Evolutionary conservation across 1,139 yeast genomes (phyloP).

Genomic region (Trichomonascaceae sp.): DNA sequence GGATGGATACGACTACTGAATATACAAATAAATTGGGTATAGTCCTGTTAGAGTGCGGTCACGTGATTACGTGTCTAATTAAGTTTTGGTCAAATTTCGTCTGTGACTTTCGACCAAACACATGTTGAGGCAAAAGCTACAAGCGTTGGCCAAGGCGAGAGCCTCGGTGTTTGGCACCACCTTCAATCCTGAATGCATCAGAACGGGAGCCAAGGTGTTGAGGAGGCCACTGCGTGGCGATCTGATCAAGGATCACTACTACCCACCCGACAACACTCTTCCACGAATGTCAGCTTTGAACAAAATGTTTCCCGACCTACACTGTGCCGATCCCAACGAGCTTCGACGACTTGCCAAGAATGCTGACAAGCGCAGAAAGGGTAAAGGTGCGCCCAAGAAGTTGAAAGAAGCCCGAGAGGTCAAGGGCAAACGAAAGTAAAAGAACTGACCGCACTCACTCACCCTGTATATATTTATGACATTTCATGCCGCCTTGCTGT

Average conservation of each 20-base stretch:
- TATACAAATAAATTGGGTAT: too few relatives aligned
- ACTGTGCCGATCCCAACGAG: conserved; percentile 62
- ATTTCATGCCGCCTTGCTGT: conserved; percentile 1
- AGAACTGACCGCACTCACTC: neutral
- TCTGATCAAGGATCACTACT: conserved; percentile 58
- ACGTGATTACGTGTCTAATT: too few relatives aligned
- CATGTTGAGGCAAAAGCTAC: too few relatives aligned
- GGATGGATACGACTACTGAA: conserved; percentile 24
- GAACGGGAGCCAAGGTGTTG: conserved; percentile 71
- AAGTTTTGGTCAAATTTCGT: too few relatives aligned
- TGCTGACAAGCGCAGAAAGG: conserved; percentile 14
- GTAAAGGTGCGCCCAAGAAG: conserved; percentile 18
- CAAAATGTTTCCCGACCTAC: conserved; percentile 43
- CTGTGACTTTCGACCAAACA: too few relatives aligned
- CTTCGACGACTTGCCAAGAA: conserved; percentile 32
- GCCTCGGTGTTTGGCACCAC: conserved; percentile 50
- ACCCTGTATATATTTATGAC: conserved; percentile 2
- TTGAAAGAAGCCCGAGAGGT: conserved; percentile 9
- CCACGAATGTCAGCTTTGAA: conserved; percentile 46
- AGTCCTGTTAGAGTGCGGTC: too few relatives aligned
- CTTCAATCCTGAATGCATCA: conserved; percentile 51
- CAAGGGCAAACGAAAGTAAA: conserved; percentile 10
- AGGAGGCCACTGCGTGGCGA: conserved; percentile 69
- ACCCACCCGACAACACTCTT: conserved; percentile 33
- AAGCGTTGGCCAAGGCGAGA: conserved; percentile 42